phyloP scores from a whole-genome alignment of 345 rosid species.

The Heritiera fomes region DNA sequence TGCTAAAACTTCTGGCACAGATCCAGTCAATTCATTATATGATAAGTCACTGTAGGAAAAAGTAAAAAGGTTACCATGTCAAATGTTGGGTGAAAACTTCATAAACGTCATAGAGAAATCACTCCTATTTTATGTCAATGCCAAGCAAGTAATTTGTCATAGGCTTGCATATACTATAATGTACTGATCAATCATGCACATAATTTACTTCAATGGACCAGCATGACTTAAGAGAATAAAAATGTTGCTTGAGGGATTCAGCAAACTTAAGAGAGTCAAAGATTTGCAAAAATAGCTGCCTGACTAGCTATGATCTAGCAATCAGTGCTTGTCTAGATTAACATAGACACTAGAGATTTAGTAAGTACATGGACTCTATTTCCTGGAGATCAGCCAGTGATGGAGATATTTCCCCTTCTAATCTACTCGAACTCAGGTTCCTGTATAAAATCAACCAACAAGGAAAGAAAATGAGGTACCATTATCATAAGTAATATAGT shows the following conservation, averaged over 20 bases:
- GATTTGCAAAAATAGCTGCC: background rate
- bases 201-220: background rate
- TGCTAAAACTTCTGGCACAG: conserved; percentile 33
- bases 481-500: background rate
- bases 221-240: background rate
- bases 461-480: background rate
- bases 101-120: background rate
- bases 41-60: conserved; percentile 38
- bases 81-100: background rate
- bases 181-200: background rate
- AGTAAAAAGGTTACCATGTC: background rate
- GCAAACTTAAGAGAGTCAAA: background rate
- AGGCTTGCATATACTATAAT: background rate
- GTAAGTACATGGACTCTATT: conserved; percentile 33
- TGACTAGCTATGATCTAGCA: background rate
- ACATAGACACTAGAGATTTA: background rate
- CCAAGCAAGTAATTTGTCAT: background rate
- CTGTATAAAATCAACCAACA: background rate
- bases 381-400: conserved; percentile 25
- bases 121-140: background rate
- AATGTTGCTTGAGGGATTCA: background rate
- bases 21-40: conserved; percentile 32
- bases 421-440: conserved; percentile 37
- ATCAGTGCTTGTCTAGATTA: background rate
- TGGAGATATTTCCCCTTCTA: conserved; percentile 27